Evolutionary conservation across 345 rosid species (phyloP).

Genomic region (Fremontodendron californicum): DNA sequence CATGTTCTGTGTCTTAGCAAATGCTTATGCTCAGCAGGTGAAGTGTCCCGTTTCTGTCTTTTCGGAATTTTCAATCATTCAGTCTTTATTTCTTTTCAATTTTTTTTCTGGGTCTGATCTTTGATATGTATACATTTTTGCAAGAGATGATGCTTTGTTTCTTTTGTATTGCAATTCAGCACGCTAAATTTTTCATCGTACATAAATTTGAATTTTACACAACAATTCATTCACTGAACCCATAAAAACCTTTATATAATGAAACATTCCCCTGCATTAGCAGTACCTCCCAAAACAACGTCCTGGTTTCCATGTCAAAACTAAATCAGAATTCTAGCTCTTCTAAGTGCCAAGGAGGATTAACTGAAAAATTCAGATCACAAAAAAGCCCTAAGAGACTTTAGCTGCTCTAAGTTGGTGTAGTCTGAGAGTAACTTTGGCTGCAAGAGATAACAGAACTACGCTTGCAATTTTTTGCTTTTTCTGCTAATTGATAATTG

Average conservation of each 20-base stretch:
- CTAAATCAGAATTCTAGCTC: background rate
- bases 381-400: background rate
- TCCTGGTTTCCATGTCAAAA: background rate
- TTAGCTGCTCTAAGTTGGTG: background rate
- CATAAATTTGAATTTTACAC: background rate
- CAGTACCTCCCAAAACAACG: background rate
- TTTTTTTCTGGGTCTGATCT: background rate
- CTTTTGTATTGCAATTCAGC: background rate
- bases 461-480: background rate
- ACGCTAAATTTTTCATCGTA: background rate
- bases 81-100: background rate
- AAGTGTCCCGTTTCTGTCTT: background rate
- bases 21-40: constrained; percentile 78
- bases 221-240: background rate
- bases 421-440: background rate
- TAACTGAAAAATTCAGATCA: background rate
- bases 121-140: background rate
- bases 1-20: constrained; percentile 53
- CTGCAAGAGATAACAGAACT: background rate
- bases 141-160: background rate
- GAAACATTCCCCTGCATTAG: background rate
- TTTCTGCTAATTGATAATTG: background rate
- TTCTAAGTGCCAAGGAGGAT: background rate
- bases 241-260: background rate
- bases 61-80: background rate